Evolutionary conservation across 345 rosid genomes (phyloP), one percentile per base, ranked within the genome.

Genomic region (Eucalyptus urophylla): DNA sequence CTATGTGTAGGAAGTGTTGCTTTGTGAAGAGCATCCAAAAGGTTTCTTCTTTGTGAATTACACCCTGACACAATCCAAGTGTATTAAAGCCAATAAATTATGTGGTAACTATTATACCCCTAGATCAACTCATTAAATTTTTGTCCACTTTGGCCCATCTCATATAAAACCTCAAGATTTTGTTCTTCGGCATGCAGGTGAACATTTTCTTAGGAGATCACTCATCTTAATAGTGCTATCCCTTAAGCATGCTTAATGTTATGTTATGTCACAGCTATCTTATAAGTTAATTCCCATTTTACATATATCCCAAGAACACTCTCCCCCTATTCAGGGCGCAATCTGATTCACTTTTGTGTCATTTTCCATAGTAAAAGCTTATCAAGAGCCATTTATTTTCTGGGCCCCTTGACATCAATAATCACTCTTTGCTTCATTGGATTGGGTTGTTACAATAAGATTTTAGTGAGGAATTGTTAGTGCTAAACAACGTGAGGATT

Each of bases 21-120:
- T 58, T 58, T 25, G 29, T 58, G 65, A 58, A 58, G n/a, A 58
- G 65, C 65, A 58, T 58, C 6, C n/a, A 0, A 58, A 58, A 58
- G 14, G n/a, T 3, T 58, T 14, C n/a, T 58, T 58, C 29, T 58
- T 24, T 11, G n/a, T 58, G 14, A 58, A 58, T 58, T 5, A 58
- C 14, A 58, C n/a, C 0, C 1, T 0, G 14, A 58, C 0, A 25
- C 29, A 25, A 58, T 58, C 0, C 65, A 3, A 25, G n/a, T 25
- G 65, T 58, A 25, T 9, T 25, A 24, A 58, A 58, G 29, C 14
- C 65, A 58, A 58, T 58, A 58, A 4, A 58, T 58, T 58, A 1
- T 24, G 0, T 58, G 65, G 14, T 58, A 58, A 25, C 29, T 58
- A 11, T 58, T 58, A 11, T 14, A 24, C 7, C n/a, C 13, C 29